phyloP scores from a whole-genome alignment of 176 grass and related monocot species.

The Poa pratensis region DNA sequence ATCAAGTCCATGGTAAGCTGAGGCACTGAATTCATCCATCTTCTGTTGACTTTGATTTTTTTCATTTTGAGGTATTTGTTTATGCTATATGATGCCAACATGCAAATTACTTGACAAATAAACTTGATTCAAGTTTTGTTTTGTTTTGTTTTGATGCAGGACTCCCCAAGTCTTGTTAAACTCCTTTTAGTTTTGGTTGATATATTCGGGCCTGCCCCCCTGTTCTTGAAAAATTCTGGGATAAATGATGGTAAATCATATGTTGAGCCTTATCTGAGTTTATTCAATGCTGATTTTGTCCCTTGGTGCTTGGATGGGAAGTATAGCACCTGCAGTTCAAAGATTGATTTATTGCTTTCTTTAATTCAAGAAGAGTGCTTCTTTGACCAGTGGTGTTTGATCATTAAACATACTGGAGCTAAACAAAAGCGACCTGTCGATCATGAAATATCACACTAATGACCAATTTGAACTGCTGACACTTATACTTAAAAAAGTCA shows the following conservation, averaged over 20 bases:
- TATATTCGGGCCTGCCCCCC: conserved; percentile 63
- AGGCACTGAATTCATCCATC: conserved; percentile 25
- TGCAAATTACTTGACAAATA: conserved; percentile 2
- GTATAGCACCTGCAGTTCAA: conserved; percentile 56
- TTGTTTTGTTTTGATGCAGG: conserved; percentile 56
- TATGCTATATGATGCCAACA: conserved; percentile 18
- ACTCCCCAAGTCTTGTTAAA: conserved; percentile 63
- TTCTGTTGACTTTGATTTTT: not conserved
- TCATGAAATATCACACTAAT: conserved; percentile 39
- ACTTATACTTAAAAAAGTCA: conserved; percentile 68
- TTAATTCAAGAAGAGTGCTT: conserved; percentile 86
- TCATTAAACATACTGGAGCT: conserved; percentile 55
- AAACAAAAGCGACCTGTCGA: conserved; percentile 36
- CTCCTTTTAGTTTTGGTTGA: conserved; percentile 71
- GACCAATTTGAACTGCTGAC: conserved; percentile 64
- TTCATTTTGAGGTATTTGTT: not conserved
- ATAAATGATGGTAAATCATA: conserved; percentile 47
- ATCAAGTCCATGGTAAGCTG: conserved; percentile 76
- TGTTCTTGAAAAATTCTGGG: conserved; percentile 53
- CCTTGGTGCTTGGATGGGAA: conserved; percentile 86
- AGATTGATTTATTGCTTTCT: conserved; percentile 81
- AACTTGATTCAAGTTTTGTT: conserved; percentile 26
- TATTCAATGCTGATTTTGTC: conserved; percentile 69
- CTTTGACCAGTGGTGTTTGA: conserved; percentile 71
- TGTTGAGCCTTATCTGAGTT: conserved; percentile 59